phyloP scores from a whole-genome alignment of 1,284 basidiomycete genomes.

The Naganishia liquefaciens region DNA sequence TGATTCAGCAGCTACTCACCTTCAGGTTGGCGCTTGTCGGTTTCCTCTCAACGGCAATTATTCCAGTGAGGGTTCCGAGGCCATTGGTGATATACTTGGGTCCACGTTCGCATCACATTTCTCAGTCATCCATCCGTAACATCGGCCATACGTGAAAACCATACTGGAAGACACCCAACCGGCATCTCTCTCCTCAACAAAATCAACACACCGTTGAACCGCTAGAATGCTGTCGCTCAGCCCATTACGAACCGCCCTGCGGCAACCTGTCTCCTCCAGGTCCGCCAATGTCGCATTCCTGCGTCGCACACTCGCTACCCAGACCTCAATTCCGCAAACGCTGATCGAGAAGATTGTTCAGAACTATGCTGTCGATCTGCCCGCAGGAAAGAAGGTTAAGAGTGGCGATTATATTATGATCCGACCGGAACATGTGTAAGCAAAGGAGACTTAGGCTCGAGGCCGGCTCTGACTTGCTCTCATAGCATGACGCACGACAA shows the following conservation, averaged over 20 bases:
- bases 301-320: constrained; percentile 21
- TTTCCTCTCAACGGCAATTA: neutral
- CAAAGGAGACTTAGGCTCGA: constrained; percentile 6
- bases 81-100: neutral
- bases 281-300: constrained; percentile 12
- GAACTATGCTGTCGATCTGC: constrained; percentile 87
- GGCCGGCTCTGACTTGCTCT: neutral
- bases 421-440: constrained; percentile 83
- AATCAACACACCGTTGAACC: neutral
- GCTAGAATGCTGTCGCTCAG: constrained; percentile 7
- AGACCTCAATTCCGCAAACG: constrained; percentile 62
- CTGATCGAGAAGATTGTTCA: constrained; percentile 98
- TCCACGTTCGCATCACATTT: neutral
- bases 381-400: constrained; percentile 72
- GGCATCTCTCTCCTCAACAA: neutral
- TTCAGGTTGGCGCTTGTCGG: neutral
- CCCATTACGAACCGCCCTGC: constrained; percentile 12
- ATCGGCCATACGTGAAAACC: too few species aligned
- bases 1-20: neutral
- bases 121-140: neutral
- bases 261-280: constrained; percentile 5
- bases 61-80: too few species aligned
- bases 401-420: constrained; percentile 99
- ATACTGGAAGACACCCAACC: too few species aligned
- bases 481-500: constrained; percentile 89